Percentiles rank a stretch among this genome's conserved stretches.
These are phyloP conservation scores for Plantago rigida DNA, from an alignment of 305 asterid genomes.

Conservation along the genomic window DNA sequence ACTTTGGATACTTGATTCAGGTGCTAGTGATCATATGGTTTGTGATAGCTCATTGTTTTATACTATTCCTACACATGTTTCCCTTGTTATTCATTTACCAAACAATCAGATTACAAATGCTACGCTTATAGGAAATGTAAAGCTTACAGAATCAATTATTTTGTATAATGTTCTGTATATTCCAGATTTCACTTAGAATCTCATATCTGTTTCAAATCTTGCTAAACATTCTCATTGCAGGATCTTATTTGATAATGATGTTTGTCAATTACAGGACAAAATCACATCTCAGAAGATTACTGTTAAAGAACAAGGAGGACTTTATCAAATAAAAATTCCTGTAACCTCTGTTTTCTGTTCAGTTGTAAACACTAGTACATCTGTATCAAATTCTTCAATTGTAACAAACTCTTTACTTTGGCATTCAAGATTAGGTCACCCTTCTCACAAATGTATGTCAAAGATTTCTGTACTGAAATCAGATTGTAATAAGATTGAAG, in stretches of 20 bases:
- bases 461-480: not conserved
- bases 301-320: not conserved
- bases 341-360: no score
- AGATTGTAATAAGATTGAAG: fast-evolving
- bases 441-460: not conserved
- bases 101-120: not conserved
- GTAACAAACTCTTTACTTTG: not conserved
- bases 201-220: not conserved
- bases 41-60: not conserved
- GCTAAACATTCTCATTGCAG: not conserved
- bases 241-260: not conserved
- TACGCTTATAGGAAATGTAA: not conserved
- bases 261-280: not conserved
- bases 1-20: not conserved
- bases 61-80: not conserved
- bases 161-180: not conserved
- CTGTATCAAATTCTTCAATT: not conserved
- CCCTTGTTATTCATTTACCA: not conserved
- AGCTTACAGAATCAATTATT: not conserved
- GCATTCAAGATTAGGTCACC: not conserved
- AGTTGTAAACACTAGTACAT: not conserved
- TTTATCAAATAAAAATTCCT: not conserved
- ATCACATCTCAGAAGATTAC: not conserved
- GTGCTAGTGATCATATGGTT: not conserved
- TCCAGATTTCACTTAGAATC: not conserved